Evolutionary conservation across 805 yeast species (phyloP).

Genomic region (Suhomyces pyralidae): DNA sequence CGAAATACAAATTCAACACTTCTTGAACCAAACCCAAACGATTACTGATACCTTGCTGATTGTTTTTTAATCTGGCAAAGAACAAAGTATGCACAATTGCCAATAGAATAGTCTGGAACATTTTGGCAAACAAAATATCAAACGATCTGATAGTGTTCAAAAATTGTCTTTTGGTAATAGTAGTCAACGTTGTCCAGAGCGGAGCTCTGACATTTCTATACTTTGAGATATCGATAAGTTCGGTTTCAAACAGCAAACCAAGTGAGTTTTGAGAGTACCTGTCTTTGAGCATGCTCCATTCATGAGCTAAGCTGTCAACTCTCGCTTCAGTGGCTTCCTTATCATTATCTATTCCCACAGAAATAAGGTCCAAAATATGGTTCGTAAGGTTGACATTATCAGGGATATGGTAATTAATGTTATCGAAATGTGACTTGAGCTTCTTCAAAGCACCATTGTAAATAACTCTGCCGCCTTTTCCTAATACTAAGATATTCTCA

Average conservation of each 20-base stretch:
- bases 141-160: constrained; percentile 18
- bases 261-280: background rate
- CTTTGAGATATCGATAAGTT: background rate
- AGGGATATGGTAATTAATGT: constrained; percentile 13
- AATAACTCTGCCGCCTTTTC: constrained; percentile 23
- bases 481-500: constrained; percentile 20
- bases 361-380: constrained; percentile 36
- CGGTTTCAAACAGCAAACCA: background rate
- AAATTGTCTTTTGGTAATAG: constrained; percentile 17
- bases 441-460: constrained; percentile 15
- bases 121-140: constrained; percentile 19
- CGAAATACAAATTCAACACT: constrained; percentile 21
- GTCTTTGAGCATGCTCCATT: constrained; percentile 20
- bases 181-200: constrained; percentile 8
- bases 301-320: constrained; percentile 21
- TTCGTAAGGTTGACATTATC: constrained; percentile 17
- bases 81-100: constrained; percentile 21
- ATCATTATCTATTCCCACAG: constrained; percentile 36
- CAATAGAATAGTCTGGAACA: constrained; percentile 16
- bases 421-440: constrained; percentile 11
- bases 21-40: constrained; percentile 25
- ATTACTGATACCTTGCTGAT: constrained; percentile 19
- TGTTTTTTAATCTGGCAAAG: constrained; percentile 21
- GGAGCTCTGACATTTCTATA: constrained; percentile 3
- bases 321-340: constrained; percentile 20